Percentiles rank a stretch among this genome's conserved stretches.
Conservation (phyloP, 768 basidiomycete species). For the Pisolithus orientalis region DNA sequence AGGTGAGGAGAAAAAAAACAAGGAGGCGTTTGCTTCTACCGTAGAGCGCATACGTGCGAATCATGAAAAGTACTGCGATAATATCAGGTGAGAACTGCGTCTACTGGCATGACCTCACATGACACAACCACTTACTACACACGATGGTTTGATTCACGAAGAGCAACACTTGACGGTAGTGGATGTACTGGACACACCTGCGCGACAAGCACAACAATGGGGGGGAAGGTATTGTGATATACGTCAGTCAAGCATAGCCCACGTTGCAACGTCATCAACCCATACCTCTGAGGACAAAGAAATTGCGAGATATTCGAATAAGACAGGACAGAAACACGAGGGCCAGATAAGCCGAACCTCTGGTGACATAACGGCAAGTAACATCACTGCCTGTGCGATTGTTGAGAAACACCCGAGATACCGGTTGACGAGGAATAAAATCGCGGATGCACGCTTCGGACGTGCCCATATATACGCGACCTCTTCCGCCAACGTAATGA, state of each 20-base stretch:
- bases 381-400: slow-evolving; percentile 23
- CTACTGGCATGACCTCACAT: neutral
- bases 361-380: slow-evolving; percentile 18
- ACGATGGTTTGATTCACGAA: slow-evolving; percentile 41
- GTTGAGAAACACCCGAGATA: slow-evolving; percentile 42
- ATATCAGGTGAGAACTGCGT: neutral
- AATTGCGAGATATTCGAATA: neutral
- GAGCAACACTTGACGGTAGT: slow-evolving; percentile 37
- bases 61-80: slow-evolving; percentile 34
- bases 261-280: neutral
- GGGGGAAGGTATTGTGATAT: neutral
- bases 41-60: slow-evolving; percentile 49
- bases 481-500: slow-evolving; percentile 31
- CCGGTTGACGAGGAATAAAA: slow-evolving; percentile 45
- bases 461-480: slow-evolving; percentile 40
- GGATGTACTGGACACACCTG: slow-evolving; percentile 36
- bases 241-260: neutral
- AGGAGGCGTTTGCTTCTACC: slow-evolving; percentile 33
- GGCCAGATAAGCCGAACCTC: neutral
- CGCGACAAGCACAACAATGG: too few species aligned
- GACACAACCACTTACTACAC: slow-evolving; percentile 30
- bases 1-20: slow-evolving; percentile 29
- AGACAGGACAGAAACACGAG: neutral
- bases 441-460: slow-evolving; percentile 32
- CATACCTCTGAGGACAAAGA: slow-evolving; percentile 2